These are phyloP conservation scores for Schrenkiella parvula DNA, from an alignment of 345 rosid genomes.

Conservation along the genomic window DNA sequence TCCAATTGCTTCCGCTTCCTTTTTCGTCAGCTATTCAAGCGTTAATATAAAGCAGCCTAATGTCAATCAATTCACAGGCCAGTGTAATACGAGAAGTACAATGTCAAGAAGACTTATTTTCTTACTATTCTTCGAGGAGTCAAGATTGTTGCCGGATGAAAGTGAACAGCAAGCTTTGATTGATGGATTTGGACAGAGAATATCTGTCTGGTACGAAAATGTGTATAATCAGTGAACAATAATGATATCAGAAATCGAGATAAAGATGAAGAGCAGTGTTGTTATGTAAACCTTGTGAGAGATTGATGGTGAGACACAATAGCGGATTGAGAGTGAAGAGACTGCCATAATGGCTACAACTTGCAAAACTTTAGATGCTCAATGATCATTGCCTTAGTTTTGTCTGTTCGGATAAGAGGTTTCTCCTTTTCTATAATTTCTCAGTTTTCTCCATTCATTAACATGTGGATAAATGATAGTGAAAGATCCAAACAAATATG, in stretches of 20 bases:
- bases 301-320: slow-evolving; percentile 41
- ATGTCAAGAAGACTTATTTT: slow-evolving; percentile 4
- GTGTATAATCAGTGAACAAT: background rate
- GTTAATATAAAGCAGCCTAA: background rate
- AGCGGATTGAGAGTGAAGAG: slow-evolving; percentile 46
- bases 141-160: slow-evolving; percentile 19
- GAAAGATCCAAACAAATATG: background rate
- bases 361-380: background rate
- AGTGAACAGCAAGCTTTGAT: slow-evolving; percentile 27
- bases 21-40: background rate
- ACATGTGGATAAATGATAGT: slow-evolving; percentile 3
- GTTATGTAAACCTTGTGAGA: slow-evolving; percentile 43
- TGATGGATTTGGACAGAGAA: slow-evolving; percentile 31
- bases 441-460: background rate
- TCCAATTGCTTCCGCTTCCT: slow-evolving; percentile 40
- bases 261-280: background rate
- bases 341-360: slow-evolving; percentile 43
- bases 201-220: slow-evolving; percentile 36
- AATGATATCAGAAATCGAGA: background rate
- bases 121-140: slow-evolving; percentile 42
- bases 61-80: background rate
- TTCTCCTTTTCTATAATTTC: background rate
- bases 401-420: slow-evolving; percentile 14
- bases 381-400: slow-evolving; percentile 2
- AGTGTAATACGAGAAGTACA: background rate